A percentile compares a stretch with the other conserved stretches of the same genome.
phyloP scores from a whole-genome alignment of 306 rosid genomes.

The Cercis canadensis region DNA sequence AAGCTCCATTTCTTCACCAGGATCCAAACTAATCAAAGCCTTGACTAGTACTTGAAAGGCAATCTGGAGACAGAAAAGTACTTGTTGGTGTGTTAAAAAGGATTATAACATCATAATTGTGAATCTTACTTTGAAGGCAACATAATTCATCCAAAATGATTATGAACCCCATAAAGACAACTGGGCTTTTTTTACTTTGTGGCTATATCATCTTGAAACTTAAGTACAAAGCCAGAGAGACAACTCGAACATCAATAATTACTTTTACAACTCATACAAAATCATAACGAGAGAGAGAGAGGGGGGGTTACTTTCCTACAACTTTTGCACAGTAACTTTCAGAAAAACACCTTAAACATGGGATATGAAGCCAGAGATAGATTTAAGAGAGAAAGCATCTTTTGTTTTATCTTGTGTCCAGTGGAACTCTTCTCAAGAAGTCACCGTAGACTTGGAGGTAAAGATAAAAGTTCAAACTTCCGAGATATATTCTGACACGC shows the following conservation, averaged over 20 bases:
- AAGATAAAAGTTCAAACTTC: slow-evolving; percentile 34
- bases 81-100: slow-evolving; percentile 47
- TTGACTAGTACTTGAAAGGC: slow-evolving; percentile 89
- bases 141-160: slow-evolving; percentile 60
- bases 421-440: slow-evolving; percentile 41
- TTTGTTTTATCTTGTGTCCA: slow-evolving; percentile 42
- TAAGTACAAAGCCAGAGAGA: slow-evolving; percentile 51
- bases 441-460: slow-evolving; percentile 35
- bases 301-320: slow-evolving; percentile 19
- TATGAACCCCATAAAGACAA: slow-evolving; percentile 48
- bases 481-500: slow-evolving; percentile 18
- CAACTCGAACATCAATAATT: slow-evolving; percentile 47
- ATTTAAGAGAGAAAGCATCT: slow-evolving; percentile 48
- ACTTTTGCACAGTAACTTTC: slow-evolving; percentile 25
- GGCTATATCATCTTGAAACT: slow-evolving; percentile 48
- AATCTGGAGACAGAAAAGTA: slow-evolving; percentile 65
- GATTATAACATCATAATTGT: slow-evolving; percentile 43
- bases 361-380: slow-evolving; percentile 30
- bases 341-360: slow-evolving; percentile 31
- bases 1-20: slow-evolving; percentile 80
- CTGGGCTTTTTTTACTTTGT: slow-evolving; percentile 45
- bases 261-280: slow-evolving; percentile 34
- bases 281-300: slow-evolving; percentile 28
- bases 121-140: slow-evolving; percentile 52
- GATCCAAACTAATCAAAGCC: slow-evolving; percentile 83